Percentiles rank a stretch among this genome's conserved stretches.
Evolutionary conservation across 805 yeast genomes (phyloP).

Genomic region (Ogataea naganishii): DNA sequence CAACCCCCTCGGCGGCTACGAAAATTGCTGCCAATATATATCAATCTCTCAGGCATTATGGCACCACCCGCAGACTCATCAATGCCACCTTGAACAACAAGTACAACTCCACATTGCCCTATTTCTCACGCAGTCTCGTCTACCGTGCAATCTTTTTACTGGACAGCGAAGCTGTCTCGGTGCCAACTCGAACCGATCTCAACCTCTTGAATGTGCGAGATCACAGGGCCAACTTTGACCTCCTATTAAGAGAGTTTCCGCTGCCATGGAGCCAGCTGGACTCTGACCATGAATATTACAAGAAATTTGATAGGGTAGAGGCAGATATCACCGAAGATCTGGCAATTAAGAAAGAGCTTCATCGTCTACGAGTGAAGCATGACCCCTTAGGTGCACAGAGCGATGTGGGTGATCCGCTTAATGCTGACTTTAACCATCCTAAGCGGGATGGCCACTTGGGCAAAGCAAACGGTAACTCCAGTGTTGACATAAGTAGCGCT

Average conservation of each 20-base stretch:
- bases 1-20: too few relatives aligned
- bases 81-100: conserved; percentile 5
- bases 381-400: conserved; percentile 11
- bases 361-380: conserved; percentile 11
- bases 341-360: conserved; percentile 7
- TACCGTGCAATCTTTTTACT: conserved; percentile 14
- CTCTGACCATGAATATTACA: conserved; percentile 15
- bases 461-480: neutral
- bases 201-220: conserved; percentile 10
- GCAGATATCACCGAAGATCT: conserved; percentile 17
- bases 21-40: too few relatives aligned
- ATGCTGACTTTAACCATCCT: conserved; percentile 5
- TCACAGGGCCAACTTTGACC: conserved; percentile 10
- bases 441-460: neutral
- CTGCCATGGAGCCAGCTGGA: conserved; percentile 27
- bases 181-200: conserved; percentile 2
- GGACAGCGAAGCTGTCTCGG: conserved; percentile 4
- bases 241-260: conserved; percentile 14
- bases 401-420: conserved; percentile 1
- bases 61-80: conserved; percentile 1
- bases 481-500: too few relatives aligned
- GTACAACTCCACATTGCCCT: conserved; percentile 7
- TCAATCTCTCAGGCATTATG: too few relatives aligned
- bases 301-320: conserved; percentile 10
- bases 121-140: conserved; percentile 15